Percentiles rank a stretch among this genome's conserved stretches.
phyloP scores from a whole-genome alignment of 108 stramenopile genomes.

The Craspedostauros australis region DNA sequence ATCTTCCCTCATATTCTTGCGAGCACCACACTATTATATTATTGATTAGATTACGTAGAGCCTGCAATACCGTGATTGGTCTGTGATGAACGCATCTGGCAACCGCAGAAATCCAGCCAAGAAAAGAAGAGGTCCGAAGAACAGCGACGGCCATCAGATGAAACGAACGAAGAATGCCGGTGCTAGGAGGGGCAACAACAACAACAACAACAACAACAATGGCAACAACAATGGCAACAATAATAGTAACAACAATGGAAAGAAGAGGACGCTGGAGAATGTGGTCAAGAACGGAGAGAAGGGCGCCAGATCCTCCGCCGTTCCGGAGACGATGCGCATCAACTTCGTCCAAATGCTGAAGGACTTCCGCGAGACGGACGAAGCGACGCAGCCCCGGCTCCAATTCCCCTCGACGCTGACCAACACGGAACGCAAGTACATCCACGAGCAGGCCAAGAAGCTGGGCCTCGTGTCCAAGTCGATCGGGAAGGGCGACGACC shows the following conservation, averaged over 20 bases:
- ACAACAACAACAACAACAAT: constrained; percentile 1
- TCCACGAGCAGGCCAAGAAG: constrained; percentile 51
- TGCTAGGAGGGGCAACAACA: neutral
- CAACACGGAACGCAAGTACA: constrained; percentile 74
- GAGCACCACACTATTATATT: too few species aligned
- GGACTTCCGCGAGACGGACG: constrained; percentile 42
- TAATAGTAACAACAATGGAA: neutral
- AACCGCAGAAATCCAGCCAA: too few species aligned
- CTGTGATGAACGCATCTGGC: too few species aligned
- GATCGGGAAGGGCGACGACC: constrained; percentile 53
- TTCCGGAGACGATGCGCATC: constrained; percentile 57
- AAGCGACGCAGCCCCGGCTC: constrained; percentile 14
- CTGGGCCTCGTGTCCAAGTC: constrained; percentile 60
- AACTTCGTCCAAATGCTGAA: constrained; percentile 44
- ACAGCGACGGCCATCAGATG: too few species aligned
- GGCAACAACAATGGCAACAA: neutral
- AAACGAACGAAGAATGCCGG: too few species aligned
- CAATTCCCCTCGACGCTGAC: constrained; percentile 58
- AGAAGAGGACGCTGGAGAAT: neutral
- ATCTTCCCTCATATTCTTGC: too few species aligned
- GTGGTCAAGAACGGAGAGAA: constrained; percentile 46
- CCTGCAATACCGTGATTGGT: too few species aligned
- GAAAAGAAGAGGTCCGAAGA: too few species aligned
- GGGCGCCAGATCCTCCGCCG: constrained; percentile 61
- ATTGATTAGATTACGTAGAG: too few species aligned